Conservation (phyloP, 192 early-diverging fungal species). For the Umbelopsis sp. region DNA sequence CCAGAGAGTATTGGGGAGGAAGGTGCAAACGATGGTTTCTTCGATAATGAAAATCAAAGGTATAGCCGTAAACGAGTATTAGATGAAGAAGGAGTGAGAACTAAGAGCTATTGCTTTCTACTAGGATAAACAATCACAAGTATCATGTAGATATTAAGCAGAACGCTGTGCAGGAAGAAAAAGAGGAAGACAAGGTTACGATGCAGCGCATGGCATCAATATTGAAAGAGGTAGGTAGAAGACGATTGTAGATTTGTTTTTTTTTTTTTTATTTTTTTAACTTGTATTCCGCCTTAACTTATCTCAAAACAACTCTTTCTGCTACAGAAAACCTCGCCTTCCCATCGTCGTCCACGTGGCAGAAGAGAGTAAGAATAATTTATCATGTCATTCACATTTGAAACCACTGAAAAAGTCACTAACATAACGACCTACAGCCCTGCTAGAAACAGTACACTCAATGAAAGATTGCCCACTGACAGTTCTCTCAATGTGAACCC, state of each 20-base stretch:
- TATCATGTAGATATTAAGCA: constrained; percentile 18
- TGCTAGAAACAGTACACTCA: constrained; percentile 3
- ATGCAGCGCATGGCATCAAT: constrained; percentile 12
- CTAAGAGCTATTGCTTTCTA: neutral
- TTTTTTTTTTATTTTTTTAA: too few species aligned
- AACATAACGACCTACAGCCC: neutral
- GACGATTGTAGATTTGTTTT: neutral
- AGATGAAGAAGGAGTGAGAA: too few species aligned
- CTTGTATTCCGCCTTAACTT: neutral
- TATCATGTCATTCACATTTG: neutral
- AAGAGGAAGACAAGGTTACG: neutral
- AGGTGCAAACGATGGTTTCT: neutral
- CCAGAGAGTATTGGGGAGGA: neutral
- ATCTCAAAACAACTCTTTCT: neutral
- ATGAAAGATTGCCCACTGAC: constrained; percentile 7
- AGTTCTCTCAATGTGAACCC: neutral
- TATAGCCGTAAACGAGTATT: neutral
- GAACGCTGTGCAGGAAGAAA: constrained; percentile 4
- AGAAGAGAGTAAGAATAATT: constrained; percentile 1
- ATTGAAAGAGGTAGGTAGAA: constrained; percentile 1
- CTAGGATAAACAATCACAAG: neutral
- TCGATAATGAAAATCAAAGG: constrained; percentile 6
- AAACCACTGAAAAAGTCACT: neutral
- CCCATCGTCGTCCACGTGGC: constrained; percentile 2
- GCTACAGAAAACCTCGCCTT: neutral